A percentile compares a stretch with the other conserved stretches of the same genome.
phyloP scores from a whole-genome alignment of 257 asterid genomes.

The Primulina huaijiensis region DNA sequence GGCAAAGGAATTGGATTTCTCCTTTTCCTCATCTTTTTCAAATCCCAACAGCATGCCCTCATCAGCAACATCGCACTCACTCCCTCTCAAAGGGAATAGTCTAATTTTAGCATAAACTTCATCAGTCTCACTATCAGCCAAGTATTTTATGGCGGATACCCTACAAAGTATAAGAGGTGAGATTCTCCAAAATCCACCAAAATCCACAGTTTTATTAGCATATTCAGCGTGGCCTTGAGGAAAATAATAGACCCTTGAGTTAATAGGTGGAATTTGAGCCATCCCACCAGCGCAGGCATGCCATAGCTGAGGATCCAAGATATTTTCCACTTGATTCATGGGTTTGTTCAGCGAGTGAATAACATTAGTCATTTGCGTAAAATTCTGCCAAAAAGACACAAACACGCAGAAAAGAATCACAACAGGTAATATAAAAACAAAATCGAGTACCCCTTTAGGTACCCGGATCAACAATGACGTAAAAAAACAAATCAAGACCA shows the following conservation, averaged over 20 bases:
- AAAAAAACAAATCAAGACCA: constrained; percentile 7
- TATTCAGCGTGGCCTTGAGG: constrained; percentile 86
- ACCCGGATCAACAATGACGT: background rate
- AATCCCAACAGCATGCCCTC: constrained; percentile 35
- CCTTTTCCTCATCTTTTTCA: constrained; percentile 46
- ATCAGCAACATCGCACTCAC: constrained; percentile 32
- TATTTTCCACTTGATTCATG: constrained; percentile 47
- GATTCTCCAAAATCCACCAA: constrained; percentile 40
- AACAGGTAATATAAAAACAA: background rate
- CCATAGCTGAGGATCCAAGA: constrained; percentile 75
- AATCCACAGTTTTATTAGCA: constrained; percentile 46
- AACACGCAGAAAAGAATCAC: background rate
- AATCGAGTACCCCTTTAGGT: background rate
- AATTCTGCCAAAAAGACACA: constrained; percentile 20
- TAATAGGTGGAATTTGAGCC: constrained; percentile 61
- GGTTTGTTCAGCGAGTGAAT: constrained; percentile 51
- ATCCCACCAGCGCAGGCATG: constrained; percentile 93
- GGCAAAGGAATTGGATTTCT: constrained; percentile 61
- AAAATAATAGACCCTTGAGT: constrained; percentile 60
- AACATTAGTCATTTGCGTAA: constrained; percentile 49
- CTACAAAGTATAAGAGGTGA: constrained; percentile 50
- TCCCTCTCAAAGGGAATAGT: constrained; percentile 42
- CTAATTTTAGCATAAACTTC: constrained; percentile 66
- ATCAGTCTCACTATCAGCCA: constrained; percentile 71
- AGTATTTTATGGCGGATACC: constrained; percentile 48